A percentile compares a stretch with the other conserved stretches of the same genome.
These are phyloP conservation scores for Avena sativa DNA, from an alignment of 176 grass and related monocot genomes.

Conservation along the genomic window DNA sequence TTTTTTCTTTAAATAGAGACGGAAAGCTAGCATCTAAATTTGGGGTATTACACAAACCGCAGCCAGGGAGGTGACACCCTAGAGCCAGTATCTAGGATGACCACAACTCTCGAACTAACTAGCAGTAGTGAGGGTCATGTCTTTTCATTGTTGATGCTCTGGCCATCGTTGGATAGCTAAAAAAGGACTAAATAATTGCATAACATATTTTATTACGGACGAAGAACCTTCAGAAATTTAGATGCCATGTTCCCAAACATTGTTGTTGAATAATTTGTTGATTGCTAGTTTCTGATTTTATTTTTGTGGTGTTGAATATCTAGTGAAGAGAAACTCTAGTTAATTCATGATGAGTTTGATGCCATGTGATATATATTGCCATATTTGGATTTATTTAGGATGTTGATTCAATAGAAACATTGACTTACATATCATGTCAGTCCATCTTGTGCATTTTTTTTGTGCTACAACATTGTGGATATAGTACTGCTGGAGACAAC, in stretches of 20 bases:
- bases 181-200: not conserved
- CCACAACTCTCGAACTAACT: no score
- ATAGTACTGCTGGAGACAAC: not conserved
- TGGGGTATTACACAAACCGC: not conserved
- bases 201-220: no score
- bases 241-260: not conserved
- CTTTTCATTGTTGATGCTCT: conserved; percentile 43
- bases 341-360: not conserved
- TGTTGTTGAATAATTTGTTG: conserved; percentile 10
- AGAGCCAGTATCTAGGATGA: not conserved
- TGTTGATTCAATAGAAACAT: not conserved
- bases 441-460: not conserved
- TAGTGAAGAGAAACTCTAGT: not conserved
- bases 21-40: no score
- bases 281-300: conserved; percentile 21
- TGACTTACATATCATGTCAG: not conserved
- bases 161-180: not conserved
- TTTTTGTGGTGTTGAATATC: not conserved
- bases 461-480: not conserved
- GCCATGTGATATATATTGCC: not conserved
- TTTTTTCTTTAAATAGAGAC: no score
- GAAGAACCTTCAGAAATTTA: not conserved
- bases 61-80: not conserved
- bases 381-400: conserved; percentile 4
- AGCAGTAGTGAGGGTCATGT: not conserved